Percentiles rank a stretch among this genome's conserved stretches.
These are phyloP conservation scores for Perkinsus marinus DNA, from an alignment of 169 alveolate genomes.

Conservation along the genomic window DNA sequence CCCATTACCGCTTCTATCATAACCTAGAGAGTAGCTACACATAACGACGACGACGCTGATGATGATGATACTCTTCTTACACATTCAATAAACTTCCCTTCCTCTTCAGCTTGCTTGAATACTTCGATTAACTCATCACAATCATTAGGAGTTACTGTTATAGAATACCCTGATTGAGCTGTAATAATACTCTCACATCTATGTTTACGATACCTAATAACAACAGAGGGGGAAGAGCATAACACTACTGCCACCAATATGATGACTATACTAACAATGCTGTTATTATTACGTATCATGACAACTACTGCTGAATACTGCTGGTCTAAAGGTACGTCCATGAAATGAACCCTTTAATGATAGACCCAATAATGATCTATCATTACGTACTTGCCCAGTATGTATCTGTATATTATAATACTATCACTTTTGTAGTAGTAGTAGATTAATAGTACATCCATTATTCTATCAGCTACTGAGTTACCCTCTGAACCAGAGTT, in stretches of 20 bases:
- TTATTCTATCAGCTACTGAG: neutral
- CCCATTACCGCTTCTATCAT: constrained; percentile 2
- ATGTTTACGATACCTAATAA: neutral
- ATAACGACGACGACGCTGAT: too few relatives aligned
- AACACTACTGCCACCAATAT: neutral
- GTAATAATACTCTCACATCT: neutral
- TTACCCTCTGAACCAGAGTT: neutral
- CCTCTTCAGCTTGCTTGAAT: neutral
- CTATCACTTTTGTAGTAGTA: neutral
- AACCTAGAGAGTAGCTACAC: too few relatives aligned
- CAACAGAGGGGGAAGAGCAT: neutral
- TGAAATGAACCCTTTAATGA: neutral
- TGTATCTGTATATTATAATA: neutral
- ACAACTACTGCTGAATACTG: neutral
- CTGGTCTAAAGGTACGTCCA: constrained; percentile 6
- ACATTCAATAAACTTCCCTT: neutral
- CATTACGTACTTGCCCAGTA: neutral
- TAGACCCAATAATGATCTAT: neutral
- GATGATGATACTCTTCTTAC: neutral
- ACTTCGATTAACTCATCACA: neutral
- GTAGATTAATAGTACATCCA: neutral
- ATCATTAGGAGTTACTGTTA: neutral
- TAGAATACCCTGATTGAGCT: neutral
- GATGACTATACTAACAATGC: too few relatives aligned
- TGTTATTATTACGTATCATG: neutral